These are phyloP conservation scores for Lomentospora prolificans DNA, from an alignment of 2,329 filamentous ascomycete genomes.

Conservation along the genomic window DNA sequence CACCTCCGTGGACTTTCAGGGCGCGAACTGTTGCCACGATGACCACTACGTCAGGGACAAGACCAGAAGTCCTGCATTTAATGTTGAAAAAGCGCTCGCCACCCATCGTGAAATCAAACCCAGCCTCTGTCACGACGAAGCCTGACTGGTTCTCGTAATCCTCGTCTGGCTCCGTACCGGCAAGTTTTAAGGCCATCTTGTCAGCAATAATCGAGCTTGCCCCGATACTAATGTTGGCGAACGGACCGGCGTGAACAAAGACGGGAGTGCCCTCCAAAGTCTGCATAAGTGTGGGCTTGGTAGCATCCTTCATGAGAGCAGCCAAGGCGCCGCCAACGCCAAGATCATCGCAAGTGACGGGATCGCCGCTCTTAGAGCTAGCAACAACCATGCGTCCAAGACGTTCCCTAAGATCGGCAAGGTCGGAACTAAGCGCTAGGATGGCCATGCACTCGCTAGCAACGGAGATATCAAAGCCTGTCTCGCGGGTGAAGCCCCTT, in stretches of 20 bases:
- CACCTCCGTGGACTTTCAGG: slow-evolving; percentile 93
- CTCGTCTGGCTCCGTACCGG: slow-evolving; percentile 88
- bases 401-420: slow-evolving; percentile 83
- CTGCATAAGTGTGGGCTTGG: slow-evolving; percentile 99
- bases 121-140: slow-evolving; percentile 92
- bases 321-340: slow-evolving; percentile 86
- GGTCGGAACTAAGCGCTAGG: slow-evolving; percentile 79
- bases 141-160: slow-evolving; percentile 73
- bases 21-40: slow-evolving; percentile 93
- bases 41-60: slow-evolving; percentile 86
- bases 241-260: slow-evolving; percentile 93
- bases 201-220: slow-evolving; percentile 93
- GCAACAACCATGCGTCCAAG: slow-evolving; percentile 94
- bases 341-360: slow-evolving; percentile 92
- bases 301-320: slow-evolving; percentile 93
- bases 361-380: slow-evolving; percentile 73
- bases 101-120: slow-evolving; percentile 99
- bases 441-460: slow-evolving; percentile 98
- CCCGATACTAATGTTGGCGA: slow-evolving; percentile 96
- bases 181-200: slow-evolving; percentile 89
- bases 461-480: slow-evolving; percentile 95
- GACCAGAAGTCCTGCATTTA: slow-evolving; percentile 91
- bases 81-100: slow-evolving; percentile 99
- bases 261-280: slow-evolving; percentile 94
- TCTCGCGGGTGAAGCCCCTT: slow-evolving; percentile 78